phyloP scores from a whole-genome alignment of 1,284 basidiomycete species.

The Puccinia hordei region DNA sequence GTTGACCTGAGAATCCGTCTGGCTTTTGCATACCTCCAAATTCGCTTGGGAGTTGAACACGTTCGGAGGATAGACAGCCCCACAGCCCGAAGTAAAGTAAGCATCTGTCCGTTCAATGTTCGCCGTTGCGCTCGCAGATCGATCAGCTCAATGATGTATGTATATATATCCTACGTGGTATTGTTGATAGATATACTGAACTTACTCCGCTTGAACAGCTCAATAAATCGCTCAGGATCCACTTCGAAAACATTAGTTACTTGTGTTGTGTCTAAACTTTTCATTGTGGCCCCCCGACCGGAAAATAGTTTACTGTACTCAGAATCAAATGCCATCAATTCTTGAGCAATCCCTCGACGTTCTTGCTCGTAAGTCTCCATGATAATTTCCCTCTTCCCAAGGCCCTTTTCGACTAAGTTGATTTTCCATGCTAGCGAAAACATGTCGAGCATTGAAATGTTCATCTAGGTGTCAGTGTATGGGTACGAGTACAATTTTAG shows the following conservation, averaged over 20 bases:
- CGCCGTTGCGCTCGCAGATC: not conserved
- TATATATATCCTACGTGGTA: no score
- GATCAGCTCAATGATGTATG: not conserved
- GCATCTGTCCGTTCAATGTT: not conserved
- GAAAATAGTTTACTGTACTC: slow-evolving; percentile 61
- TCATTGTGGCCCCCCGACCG: slow-evolving; percentile 52
- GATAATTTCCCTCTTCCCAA: slow-evolving; percentile 58
- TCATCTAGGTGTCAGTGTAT: slow-evolving; percentile 55
- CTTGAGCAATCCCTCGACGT: slow-evolving; percentile 59
- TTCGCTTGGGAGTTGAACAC: slow-evolving; percentile 55
- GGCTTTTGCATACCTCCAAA: slow-evolving; percentile 54
- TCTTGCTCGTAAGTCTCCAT: slow-evolving; percentile 61
- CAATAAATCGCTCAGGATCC: slow-evolving; percentile 51
- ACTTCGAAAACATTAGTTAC: slow-evolving; percentile 48
- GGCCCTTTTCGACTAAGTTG: slow-evolving; percentile 61
- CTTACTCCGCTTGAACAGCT: not conserved
- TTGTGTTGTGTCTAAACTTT: slow-evolving; percentile 53
- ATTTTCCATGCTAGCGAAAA: slow-evolving; percentile 61
- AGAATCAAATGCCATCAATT: slow-evolving; percentile 61
- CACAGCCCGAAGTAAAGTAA: slow-evolving; percentile 55
- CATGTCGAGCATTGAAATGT: slow-evolving; percentile 61
- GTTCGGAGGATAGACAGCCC: slow-evolving; percentile 56
- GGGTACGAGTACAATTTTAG: slow-evolving; percentile 30
- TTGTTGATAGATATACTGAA: not conserved
- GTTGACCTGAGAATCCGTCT: slow-evolving; percentile 52